Conservation (phyloP, 2,329 filamentous ascomycete species). For the Clonostachys byssicola region DNA sequence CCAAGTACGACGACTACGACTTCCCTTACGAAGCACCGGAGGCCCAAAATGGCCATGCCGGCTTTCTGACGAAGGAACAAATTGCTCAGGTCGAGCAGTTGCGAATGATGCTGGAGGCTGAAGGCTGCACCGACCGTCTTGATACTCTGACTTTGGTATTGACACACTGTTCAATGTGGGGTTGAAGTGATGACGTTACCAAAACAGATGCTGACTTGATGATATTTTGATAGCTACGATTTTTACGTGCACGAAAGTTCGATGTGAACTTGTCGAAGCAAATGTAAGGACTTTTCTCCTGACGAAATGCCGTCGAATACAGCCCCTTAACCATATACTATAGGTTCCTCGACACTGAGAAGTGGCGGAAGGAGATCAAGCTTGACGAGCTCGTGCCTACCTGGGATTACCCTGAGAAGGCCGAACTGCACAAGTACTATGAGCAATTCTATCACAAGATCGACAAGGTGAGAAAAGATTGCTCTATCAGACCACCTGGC, state of each 20-base stretch:
- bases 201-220: conserved; percentile 6
- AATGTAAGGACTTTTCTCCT: conserved; percentile 60
- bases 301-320: not conserved
- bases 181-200: conserved; percentile 1
- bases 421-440: conserved; percentile 84
- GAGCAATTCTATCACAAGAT: conserved; percentile 99
- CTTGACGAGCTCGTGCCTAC: conserved; percentile 76
- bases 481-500: conserved; percentile 24
- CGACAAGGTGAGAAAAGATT: conserved; percentile 62
- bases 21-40: conserved; percentile 76
- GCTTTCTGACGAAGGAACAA: conserved; percentile 80
- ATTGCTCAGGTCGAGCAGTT: conserved; percentile 87
- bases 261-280: conserved; percentile 77
- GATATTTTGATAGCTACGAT: conserved; percentile 60
- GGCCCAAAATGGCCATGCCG: conserved; percentile 73
- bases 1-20: conserved; percentile 96
- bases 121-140: conserved; percentile 77
- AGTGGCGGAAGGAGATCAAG: conserved; percentile 84
- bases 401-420: conserved; percentile 86
- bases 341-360: conserved; percentile 88
- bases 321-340: conserved; percentile 9
- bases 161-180: not conserved
- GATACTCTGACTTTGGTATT: conserved; percentile 86
- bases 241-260: conserved; percentile 93
- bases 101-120: conserved; percentile 76